Evolutionary conservation across 257 asterid genomes (phyloP).

Genomic region (Lycium barbarum): DNA sequence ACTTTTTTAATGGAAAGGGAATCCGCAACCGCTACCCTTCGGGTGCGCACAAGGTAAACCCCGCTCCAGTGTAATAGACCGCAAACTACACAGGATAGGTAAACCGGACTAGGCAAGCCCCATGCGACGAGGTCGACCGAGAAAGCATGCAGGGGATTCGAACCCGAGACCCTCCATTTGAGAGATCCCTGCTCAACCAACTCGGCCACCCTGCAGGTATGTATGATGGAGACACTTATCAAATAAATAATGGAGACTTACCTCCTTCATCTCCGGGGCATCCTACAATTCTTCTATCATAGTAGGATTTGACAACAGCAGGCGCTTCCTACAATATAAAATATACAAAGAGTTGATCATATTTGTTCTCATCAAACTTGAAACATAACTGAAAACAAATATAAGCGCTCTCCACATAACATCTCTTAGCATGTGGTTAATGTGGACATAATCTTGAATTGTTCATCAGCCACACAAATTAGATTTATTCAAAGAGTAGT

Average conservation of each 20-base stretch:
- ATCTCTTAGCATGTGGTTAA: not conserved
- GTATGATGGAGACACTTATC: conserved; percentile 16
- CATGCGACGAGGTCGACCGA: too few species aligned
- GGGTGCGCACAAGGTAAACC: too few species aligned
- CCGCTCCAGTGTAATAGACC: too few species aligned
- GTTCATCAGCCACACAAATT: not conserved
- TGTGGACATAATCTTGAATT: conserved; percentile 11
- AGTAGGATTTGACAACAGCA: conserved; percentile 74
- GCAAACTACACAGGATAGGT: too few species aligned
- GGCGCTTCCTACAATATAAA: conserved; percentile 70
- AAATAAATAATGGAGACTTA: conserved; percentile 41
- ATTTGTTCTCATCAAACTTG: not conserved
- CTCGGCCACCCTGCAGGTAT: not conserved
- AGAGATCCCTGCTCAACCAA: too few species aligned
- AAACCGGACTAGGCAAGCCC: too few species aligned
- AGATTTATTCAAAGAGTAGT: not conserved
- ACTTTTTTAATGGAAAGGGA: not conserved
- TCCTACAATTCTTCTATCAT: conserved; percentile 85
- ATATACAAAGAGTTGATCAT: not conserved
- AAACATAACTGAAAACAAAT: not conserved
- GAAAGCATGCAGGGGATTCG: too few species aligned
- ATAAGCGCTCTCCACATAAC: not conserved
- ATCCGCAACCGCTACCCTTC: too few species aligned
- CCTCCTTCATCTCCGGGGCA: conserved; percentile 97
- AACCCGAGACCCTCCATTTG: too few species aligned